Evolutionary conservation across 176 grass and related monocot genomes (phyloP), one percentile per base, ranked within the genome.

Genomic region (Panicum miliaceum): DNA sequence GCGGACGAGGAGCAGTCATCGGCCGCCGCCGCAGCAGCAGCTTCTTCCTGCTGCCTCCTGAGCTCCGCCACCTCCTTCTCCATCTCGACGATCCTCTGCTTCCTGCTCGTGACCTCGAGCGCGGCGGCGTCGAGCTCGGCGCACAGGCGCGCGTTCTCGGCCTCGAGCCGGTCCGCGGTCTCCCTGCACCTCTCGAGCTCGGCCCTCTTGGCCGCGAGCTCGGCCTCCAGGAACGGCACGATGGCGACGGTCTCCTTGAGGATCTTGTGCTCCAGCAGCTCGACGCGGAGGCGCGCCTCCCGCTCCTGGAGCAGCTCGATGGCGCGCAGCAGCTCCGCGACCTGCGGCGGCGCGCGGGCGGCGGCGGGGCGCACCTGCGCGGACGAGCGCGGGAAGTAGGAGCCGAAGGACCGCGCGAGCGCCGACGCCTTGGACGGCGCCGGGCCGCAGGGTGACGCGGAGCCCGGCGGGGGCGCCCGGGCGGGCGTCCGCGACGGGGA

Each of bases 181-280:
- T 94, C 90, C 84, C 46, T 87, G 37, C 84, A 90, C 8, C 61
- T 57, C 16, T 85, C 90, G 66, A 99, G 87, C 82, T 92, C 90
- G 19, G 8, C 7, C 65, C 37, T 68, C 90, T 90, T 95, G 10
- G 88, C 63, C n/a, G 88, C 88, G 37, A 92, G 91, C 78, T 99
- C 97, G 23, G 87, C 88, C 84, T 99, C 97, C 23, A 99, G 83
- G 77, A 91, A 94, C 19, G 97, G 97, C 7, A 99, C 97, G 18
- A 96, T 86, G 47, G 93, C 91, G 6, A 96, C 93, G 61, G 93
- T 96, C 85, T 99, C 97, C 81, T 41, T 73, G 66, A 99, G 90
- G 22, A 99, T 92, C 81, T 99, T 99, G 75, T 99, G 97, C 84
- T 99, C 97, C 14, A 99, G 85, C 42, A 99, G 56, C 84, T 99